Evolutionary conservation across 768 basidiomycete genomes (phyloP), one percentile per base, ranked within the genome.

Genomic region (Candolleomyces eurysporus): DNA sequence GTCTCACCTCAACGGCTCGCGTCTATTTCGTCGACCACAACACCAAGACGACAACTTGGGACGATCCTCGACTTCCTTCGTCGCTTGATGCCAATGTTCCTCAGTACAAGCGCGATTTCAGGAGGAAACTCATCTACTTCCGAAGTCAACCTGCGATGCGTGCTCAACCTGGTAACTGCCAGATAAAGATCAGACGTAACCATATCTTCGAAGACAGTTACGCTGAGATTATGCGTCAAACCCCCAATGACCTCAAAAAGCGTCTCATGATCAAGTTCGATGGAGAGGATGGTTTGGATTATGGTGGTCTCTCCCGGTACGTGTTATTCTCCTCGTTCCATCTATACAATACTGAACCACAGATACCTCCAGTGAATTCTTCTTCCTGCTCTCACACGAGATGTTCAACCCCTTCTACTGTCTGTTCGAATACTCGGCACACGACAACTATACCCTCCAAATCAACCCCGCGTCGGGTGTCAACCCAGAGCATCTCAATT

Each of bases 321-420:
- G 85, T 76, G 48, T 48, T 56, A 7, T 36, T 26, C 61, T 59
- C 52, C 62, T 48, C 46, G 50, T 19, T 48, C 13, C 9, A 6
- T 22, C 36, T 57, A 17, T 57, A 7, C 21, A n/a, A 32, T 16
- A 31, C 8, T 54, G 48, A 11, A 22, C 40, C 55, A 61, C 30
- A 48, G 36, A 36, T 36, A 11, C 36, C 36, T 36, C 36, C 75
- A 96, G 96, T 81, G 97, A 99, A 78, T 99, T 98, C 83, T 99
- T 99, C 84, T 99, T 98, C 91, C 79, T 99, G 61, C 84, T 99
- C 52, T 98, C 96, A 39, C 97, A 99, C 74, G 97, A 98, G 77
- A 98, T 99, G 97, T 98, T 99, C 83, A 97, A 98, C 76, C 97
- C 97, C 22, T 98, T 99, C 84, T 98, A 99, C 78, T 98, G 97